phyloP scores from a whole-genome alignment of 2,329 filamentous ascomycete genomes.

The Blastomyces emzantsi region DNA sequence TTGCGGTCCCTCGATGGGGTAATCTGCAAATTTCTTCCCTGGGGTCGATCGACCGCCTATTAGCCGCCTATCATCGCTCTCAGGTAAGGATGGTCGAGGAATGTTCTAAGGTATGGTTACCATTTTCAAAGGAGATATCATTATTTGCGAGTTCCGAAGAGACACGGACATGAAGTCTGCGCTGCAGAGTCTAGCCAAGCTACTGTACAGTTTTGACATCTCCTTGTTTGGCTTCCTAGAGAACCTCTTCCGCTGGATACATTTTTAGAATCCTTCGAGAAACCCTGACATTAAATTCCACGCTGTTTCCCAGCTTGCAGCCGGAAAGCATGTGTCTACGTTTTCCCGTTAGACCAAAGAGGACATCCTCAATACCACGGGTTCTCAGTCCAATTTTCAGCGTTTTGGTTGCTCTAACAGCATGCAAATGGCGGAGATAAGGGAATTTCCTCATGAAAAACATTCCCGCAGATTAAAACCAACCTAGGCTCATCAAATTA shows the following conservation, averaged over 20 bases:
- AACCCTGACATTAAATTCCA: too few species aligned
- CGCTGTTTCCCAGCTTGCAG: too few species aligned
- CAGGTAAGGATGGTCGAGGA: neutral
- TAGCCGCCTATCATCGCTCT: neutral
- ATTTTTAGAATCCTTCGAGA: too few species aligned
- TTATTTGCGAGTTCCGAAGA: neutral
- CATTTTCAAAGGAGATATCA: neutral
- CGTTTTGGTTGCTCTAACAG: too few species aligned
- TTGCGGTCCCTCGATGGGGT: neutral
- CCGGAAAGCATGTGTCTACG: too few species aligned
- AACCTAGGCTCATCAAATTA: neutral
- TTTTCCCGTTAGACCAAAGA: too few species aligned
- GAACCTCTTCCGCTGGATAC: too few species aligned
- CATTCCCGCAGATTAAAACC: neutral
- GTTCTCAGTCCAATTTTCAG: too few species aligned
- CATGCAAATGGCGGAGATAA: neutral
- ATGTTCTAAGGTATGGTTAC: neutral
- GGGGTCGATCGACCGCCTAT: neutral
- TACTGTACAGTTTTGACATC: too few species aligned
- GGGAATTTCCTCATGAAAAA: neutral
- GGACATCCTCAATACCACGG: too few species aligned
- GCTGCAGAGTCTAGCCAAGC: too few species aligned
- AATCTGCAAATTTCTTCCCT: neutral
- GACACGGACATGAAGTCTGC: neutral
- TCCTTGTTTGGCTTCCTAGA: neutral